Percentiles rank a stretch among this genome's conserved stretches.
These are phyloP conservation scores for Sporothrix schenckii DNA, from an alignment of 2,329 filamentous ascomycete species.

Conservation along the genomic window DNA sequence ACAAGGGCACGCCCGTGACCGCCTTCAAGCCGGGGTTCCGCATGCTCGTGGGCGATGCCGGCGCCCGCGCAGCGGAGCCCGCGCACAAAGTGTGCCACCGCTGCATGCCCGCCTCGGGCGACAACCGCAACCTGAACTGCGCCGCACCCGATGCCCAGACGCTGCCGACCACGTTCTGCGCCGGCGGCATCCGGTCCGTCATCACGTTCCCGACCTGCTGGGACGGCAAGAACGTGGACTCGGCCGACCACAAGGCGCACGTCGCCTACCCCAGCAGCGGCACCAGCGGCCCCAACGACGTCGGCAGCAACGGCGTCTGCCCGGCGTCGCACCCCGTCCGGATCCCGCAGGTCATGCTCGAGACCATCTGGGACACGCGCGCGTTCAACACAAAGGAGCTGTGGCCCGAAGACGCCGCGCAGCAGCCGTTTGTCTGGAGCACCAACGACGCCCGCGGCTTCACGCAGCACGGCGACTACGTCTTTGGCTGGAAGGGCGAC, in stretches of 20 bases:
- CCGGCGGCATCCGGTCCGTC: slow-evolving; percentile 44
- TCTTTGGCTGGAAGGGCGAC: slow-evolving; percentile 56
- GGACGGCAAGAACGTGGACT: slow-evolving; percentile 54
- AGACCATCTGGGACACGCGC: slow-evolving; percentile 52
- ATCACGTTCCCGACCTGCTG: slow-evolving; percentile 52
- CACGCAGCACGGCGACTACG: slow-evolving; percentile 56
- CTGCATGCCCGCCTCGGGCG: slow-evolving; percentile 47
- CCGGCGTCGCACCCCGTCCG: slow-evolving; percentile 52
- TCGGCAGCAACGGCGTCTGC: slow-evolving; percentile 52
- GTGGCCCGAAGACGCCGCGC: slow-evolving; percentile 49
- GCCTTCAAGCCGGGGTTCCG: slow-evolving; percentile 52
- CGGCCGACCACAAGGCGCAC: slow-evolving; percentile 45
- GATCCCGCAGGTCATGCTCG: slow-evolving; percentile 55
- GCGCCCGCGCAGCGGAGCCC: slow-evolving; percentile 47
- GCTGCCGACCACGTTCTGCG: slow-evolving; percentile 52
- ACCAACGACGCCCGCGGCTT: slow-evolving; percentile 50
- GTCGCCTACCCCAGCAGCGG: slow-evolving; percentile 49
- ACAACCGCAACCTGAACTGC: slow-evolving; percentile 52
- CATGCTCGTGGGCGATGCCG: slow-evolving; percentile 51
- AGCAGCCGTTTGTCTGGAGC: slow-evolving; percentile 51
- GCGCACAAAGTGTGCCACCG: slow-evolving; percentile 52
- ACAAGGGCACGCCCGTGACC: slow-evolving; percentile 39
- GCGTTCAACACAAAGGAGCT: slow-evolving; percentile 48
- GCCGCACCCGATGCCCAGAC: slow-evolving; percentile 54
- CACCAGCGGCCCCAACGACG: slow-evolving; percentile 33